phyloP scores from a whole-genome alignment of 192 early-diverging fungal species.

The Coemansia sp. region DNA sequence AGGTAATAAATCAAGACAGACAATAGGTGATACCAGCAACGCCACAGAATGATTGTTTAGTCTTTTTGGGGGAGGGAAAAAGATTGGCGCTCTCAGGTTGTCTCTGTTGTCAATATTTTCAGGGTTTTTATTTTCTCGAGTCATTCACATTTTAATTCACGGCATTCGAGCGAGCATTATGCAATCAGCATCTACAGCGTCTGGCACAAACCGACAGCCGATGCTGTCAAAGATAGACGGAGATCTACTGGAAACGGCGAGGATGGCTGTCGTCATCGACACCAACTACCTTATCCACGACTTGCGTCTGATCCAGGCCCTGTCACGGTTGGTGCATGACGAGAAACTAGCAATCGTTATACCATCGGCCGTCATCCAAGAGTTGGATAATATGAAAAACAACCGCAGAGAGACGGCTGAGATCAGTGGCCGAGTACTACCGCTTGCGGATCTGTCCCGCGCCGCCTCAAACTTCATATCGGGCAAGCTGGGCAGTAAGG shows the following conservation, averaged over 20 bases:
- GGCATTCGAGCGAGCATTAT: background rate
- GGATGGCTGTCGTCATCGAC: conserved; percentile 39
- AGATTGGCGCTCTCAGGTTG: background rate
- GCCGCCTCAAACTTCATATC: conserved; percentile 45
- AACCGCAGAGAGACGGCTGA: background rate
- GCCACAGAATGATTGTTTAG: background rate
- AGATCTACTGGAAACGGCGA: conserved; percentile 21
- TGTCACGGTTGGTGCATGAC: conserved; percentile 13
- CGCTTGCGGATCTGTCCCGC: conserved; percentile 26
- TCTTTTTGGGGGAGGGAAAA: background rate
- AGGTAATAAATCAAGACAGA: background rate
- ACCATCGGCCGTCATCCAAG: conserved; percentile 46
- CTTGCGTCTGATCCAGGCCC: conserved; percentile 23
- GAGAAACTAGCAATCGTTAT: conserved; percentile 31
- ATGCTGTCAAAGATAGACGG: background rate
- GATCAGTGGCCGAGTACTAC: background rate
- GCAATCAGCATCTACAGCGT: background rate
- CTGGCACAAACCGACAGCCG: background rate
- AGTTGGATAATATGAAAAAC: conserved; percentile 44
- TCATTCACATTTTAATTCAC: background rate
- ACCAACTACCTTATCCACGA: conserved; percentile 52
- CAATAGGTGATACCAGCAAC: background rate
- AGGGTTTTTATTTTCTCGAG: background rate
- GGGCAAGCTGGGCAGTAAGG: conserved; percentile 16
- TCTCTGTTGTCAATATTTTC: background rate